Conservation (phyloP, 2,329 filamentous ascomycete species). For the Periglandula ipomoeae region DNA sequence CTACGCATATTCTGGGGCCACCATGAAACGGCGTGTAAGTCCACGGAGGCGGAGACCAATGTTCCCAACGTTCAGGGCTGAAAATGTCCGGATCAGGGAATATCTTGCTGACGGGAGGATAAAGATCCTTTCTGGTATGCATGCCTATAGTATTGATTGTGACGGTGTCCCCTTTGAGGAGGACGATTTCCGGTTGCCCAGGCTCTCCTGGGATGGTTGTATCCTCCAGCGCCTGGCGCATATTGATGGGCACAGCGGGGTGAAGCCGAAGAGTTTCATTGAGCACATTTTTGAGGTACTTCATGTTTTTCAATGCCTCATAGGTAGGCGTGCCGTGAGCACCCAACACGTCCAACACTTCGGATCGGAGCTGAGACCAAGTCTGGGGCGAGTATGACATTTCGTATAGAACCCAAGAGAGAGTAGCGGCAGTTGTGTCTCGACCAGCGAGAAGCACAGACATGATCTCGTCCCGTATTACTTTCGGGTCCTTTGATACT, state of each 20-base stretch:
- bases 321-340: conserved; percentile 56
- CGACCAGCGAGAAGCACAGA: conserved; percentile 71
- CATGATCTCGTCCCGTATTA: conserved; percentile 69
- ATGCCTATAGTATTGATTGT: conserved; percentile 42
- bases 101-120: conserved; percentile 29
- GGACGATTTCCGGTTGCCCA: conserved; percentile 27
- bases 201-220: conserved; percentile 12
- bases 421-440: conserved; percentile 75
- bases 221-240: conserved; percentile 36
- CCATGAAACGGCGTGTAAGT: conserved; percentile 45
- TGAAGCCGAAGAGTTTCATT: conserved; percentile 72
- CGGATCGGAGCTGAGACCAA: conserved; percentile 57
- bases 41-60: conserved; percentile 43
- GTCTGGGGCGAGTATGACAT: conserved; percentile 60
- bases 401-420: conserved; percentile 78
- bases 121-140: conserved; percentile 40
- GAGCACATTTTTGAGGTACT: conserved; percentile 64
- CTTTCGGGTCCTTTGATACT: conserved; percentile 51
- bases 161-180: conserved; percentile 36
- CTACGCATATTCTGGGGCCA: conserved; percentile 43
- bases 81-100: conserved; percentile 29
- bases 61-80: conserved; percentile 41
- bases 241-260: conserved; percentile 70
- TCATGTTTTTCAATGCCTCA: conserved; percentile 78
- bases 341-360: conserved; percentile 62